Base-by-base conservation (phyloP, 1,139 yeast genomes). In the Wickerhamiella infanticola region DNA sequence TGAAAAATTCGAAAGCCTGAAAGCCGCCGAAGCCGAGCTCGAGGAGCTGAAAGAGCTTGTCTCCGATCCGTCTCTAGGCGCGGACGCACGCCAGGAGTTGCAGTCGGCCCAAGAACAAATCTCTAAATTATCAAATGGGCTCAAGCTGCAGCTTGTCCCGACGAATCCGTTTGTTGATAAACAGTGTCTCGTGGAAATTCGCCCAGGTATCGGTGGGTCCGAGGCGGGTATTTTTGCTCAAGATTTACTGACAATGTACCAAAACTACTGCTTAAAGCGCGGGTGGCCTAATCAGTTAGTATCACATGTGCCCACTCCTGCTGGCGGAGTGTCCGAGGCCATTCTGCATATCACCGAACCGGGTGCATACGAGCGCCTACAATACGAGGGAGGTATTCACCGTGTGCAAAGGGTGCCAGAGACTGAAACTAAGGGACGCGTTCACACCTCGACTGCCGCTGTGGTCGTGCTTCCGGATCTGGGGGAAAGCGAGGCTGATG, bases 181-280 rank as follows among this genome's bases (percentile, higher is more conserved):
- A 49, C 78, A 94, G 1, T 81, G 95, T 44, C 69, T 90, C 11
- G 56, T 90, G 23, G 99, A 90, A 61, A 63, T 90, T 27, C 70
- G 97, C 47, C 96, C 98, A 0, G 98, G 99, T 1, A 88, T 90
- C 1, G 98, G 99, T 11, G 99, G 99, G 2, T 74, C 79, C 5
- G 99, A 90, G 58, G 97, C 98, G 0, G 77, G 81, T 60, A 71
- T 90, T 5, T 90, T 90, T 61, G 76, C 97, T 0, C 73, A 72
- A 42, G 94, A 93, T 59, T 65, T 90, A 50, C 63, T 86, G 51
- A 70, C 73, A 48, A 85, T 93, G 97, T 90, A 90, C 62, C 67
- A 73, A 31, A 79, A 75, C 51, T 86, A 75, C 59, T 83, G 93
- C 39, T 71, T 73, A 47, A 57, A 65, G 41, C 73, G 75, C 55